phyloP scores from a whole-genome alignment of 2,329 filamentous ascomycete species.

The Rutstroemia sp. region DNA sequence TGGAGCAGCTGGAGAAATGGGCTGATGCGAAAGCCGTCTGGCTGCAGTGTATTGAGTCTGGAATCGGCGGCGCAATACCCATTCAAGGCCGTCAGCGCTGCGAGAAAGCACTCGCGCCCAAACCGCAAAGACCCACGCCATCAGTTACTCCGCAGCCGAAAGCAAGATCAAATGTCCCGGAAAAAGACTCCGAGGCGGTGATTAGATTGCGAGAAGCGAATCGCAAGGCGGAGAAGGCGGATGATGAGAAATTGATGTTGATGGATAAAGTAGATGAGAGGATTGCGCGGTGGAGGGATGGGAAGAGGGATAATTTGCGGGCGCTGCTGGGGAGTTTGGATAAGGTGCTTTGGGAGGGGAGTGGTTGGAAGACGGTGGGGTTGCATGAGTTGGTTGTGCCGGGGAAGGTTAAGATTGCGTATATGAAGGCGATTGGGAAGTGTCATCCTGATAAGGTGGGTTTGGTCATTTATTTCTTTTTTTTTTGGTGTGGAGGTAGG shows the following conservation, averaged over 20 bases:
- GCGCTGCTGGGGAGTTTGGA: conserved; percentile 84
- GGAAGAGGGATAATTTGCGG: conserved; percentile 86
- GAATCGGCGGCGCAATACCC: conserved; percentile 77
- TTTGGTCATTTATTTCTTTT: conserved; percentile 45
- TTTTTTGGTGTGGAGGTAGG: neutral
- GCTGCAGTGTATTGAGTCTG: conserved; percentile 74
- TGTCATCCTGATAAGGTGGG: conserved; percentile 97
- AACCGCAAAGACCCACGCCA: conserved; percentile 33
- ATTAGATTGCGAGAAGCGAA: conserved; percentile 77
- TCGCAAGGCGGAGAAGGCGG: conserved; percentile 73
- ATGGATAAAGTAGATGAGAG: conserved; percentile 77
- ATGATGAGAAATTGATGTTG: conserved; percentile 88
- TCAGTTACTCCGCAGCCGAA: conserved; percentile 27
- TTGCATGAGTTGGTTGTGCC: conserved; percentile 89
- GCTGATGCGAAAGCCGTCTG: conserved; percentile 72
- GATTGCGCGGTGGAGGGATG: conserved; percentile 75
- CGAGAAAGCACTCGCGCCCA: conserved; percentile 70
- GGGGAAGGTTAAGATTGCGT: conserved; percentile 92
- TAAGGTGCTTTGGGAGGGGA: conserved; percentile 80
- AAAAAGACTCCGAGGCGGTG: conserved; percentile 63
- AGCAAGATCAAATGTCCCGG: conserved; percentile 17
- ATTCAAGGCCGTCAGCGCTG: conserved; percentile 83
- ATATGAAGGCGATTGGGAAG: conserved; percentile 99
- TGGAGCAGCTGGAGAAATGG: conserved; percentile 96
- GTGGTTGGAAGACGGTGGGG: conserved; percentile 94